Evolutionary conservation across 2,329 filamentous ascomycete genomes (phyloP), one percentile per base, ranked within the genome.

Genomic region (Calonectria fujianensis): DNA sequence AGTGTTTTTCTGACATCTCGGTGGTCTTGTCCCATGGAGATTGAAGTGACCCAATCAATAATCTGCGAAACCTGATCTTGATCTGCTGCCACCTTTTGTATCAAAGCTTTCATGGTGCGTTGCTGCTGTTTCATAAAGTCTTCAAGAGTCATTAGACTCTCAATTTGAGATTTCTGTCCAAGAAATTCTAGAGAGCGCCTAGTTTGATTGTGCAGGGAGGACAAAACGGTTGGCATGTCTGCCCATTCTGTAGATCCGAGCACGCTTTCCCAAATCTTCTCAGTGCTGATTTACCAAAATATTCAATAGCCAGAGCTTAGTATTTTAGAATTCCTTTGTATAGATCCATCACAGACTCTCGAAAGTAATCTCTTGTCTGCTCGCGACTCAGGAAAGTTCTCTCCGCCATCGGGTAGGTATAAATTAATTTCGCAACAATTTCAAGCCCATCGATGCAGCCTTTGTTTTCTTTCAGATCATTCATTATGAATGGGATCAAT

Each of bases 391-490:
- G 1, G 13, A 52, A 52, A 3, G 50, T 31, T 24, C 24, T 52
- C 50, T 52, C 50, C 2, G 50, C 50, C 50, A 52, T 52, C 24
- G 31, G 50, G 16, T 52, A 52, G 9, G 24, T 16, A 29, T 52
- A 52, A 52, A 52, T 52, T 52, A 52, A 29, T 29, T 52, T 52
- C 2, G 50, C 50, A 31, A 52, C 50, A 52, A 52, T 29, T 52
- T 31, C 50, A 31, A 52, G 50, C 24, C 50, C 50, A 52, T 52
- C 27, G 11, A 52, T 52, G 50, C 50, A 52, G 8, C 27, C 50
- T 29, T 52, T 52, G 7, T 29, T 29, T 31, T 52, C 24, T 16
- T 10, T 11, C 8, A 52, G 3, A 31, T 52, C 50, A 52, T 52
- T 52, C n/a, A 52, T 52, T 24, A 52, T 52, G 24, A 52, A 31